Evolutionary conservation across 805 yeast species (phyloP).

Genomic region (Zygosaccharomyces gambellarensis): DNA sequence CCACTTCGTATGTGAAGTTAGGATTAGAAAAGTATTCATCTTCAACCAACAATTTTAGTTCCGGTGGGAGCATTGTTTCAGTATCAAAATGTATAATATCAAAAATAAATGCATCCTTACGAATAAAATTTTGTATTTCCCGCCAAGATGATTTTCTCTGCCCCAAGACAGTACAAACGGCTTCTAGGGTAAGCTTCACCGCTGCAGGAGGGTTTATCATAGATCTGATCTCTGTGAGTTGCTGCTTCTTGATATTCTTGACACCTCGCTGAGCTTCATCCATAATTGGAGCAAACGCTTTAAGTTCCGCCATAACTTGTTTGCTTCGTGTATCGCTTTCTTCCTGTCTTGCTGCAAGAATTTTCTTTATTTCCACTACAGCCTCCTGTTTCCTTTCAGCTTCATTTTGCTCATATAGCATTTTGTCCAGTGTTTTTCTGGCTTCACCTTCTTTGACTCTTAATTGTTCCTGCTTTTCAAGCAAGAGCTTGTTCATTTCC

Average conservation of each 20-base stretch:
- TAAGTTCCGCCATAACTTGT: slow-evolving; percentile 59
- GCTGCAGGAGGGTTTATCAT: slow-evolving; percentile 89
- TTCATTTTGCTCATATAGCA: slow-evolving; percentile 82
- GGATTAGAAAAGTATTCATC: slow-evolving; percentile 53
- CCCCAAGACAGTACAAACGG: slow-evolving; percentile 81
- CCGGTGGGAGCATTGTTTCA: slow-evolving; percentile 49
- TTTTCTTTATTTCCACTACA: slow-evolving; percentile 67
- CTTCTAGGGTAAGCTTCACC: slow-evolving; percentile 78
- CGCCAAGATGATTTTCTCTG: slow-evolving; percentile 65
- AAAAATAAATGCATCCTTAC: slow-evolving; percentile 83
- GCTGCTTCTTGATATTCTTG: slow-evolving; percentile 88
- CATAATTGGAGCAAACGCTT: slow-evolving; percentile 77
- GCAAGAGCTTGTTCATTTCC: slow-evolving; percentile 49
- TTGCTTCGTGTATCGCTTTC: slow-evolving; percentile 51
- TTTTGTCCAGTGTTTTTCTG: slow-evolving; percentile 59
- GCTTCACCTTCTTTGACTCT: slow-evolving; percentile 63
- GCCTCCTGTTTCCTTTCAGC: slow-evolving; percentile 89
- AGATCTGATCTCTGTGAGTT: slow-evolving; percentile 80
- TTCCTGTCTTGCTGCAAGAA: slow-evolving; percentile 61
- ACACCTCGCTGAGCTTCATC: slow-evolving; percentile 83
- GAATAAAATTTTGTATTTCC: slow-evolving; percentile 72
- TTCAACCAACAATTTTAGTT: slow-evolving; percentile 54
- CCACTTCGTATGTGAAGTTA: slow-evolving; percentile 65
- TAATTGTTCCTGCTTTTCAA: slow-evolving; percentile 48
- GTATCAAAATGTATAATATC: slow-evolving; percentile 73